phyloP scores from a whole-genome alignment of 2,329 filamentous ascomycete genomes.

The Fusarium veterinarium region DNA sequence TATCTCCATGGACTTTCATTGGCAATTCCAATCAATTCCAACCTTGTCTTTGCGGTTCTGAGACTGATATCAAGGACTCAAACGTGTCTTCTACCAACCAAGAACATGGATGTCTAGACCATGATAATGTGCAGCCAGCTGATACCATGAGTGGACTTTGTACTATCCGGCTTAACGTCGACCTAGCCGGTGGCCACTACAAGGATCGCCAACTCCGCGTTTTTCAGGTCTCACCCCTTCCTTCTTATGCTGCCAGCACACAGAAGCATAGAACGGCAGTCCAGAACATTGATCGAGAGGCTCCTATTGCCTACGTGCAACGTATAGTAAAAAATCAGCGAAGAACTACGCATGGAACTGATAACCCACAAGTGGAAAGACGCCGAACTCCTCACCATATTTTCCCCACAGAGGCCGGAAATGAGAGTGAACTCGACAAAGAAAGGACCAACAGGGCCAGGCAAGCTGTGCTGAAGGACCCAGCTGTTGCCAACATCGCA shows the following conservation, averaged over 20 bases:
- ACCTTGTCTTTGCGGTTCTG: constrained; percentile 11
- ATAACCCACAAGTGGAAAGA: not conserved
- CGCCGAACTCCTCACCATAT: not conserved
- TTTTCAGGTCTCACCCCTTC: constrained; percentile 30
- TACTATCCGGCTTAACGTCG: constrained; percentile 11
- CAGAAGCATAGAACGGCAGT: not conserved
- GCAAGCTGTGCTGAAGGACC: constrained; percentile 31
- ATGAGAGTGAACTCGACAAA: not conserved
- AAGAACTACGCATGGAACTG: constrained; percentile 11
- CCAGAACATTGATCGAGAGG: not conserved
- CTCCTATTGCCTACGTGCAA: constrained; percentile 30
- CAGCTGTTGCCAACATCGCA: constrained; percentile 25
- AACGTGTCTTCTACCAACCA: not conserved
- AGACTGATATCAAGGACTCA: constrained; percentile 1
- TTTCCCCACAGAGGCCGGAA: not conserved
- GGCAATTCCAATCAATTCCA: not conserved
- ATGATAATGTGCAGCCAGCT: not conserved
- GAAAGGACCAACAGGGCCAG: constrained; percentile 12
- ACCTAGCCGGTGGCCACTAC: not conserved
- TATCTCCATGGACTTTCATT: constrained; percentile 10
- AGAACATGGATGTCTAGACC: not conserved
- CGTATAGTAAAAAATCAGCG: not conserved
- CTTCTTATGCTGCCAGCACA: not conserved
- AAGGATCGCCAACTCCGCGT: constrained; percentile 26
- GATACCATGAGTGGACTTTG: constrained; percentile 5